A percentile compares a stretch with the other conserved stretches of the same genome.
Evolutionary conservation across 2,329 filamentous ascomycete species (phyloP).

Genomic region (Corinectria fuckeliana): DNA sequence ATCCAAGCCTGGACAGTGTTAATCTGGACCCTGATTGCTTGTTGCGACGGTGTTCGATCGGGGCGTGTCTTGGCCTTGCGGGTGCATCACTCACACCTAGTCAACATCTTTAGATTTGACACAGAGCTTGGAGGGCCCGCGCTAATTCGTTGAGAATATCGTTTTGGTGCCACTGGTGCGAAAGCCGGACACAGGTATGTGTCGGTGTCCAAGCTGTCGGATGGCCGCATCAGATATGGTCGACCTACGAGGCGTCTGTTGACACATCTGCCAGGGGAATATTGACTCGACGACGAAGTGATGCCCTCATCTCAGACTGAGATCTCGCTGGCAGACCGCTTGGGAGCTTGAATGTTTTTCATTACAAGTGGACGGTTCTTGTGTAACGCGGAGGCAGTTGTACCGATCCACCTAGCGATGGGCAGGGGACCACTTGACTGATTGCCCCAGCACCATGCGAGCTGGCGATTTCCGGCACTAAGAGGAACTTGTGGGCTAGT

Average conservation of each 20-base stretch:
- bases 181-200: constrained; percentile 15
- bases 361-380: not conserved
- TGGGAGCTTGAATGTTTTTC: not conserved
- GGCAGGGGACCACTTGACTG: constrained; percentile 1
- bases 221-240: constrained; percentile 29
- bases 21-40: constrained; percentile 5
- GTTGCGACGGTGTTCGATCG: constrained; percentile 29
- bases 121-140: not conserved
- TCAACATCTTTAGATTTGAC: not conserved
- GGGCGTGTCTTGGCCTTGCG: constrained; percentile 11
- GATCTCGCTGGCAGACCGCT: not conserved
- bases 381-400: not conserved
- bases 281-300: constrained; percentile 9
- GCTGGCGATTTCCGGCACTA: constrained; percentile 11
- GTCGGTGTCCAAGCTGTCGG: constrained; percentile 29
- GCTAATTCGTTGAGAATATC: constrained; percentile 1
- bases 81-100: constrained; percentile 8
- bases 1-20: constrained; percentile 20
- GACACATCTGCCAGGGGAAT: constrained; percentile 6
- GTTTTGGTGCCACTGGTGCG: constrained; percentile 3
- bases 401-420: not conserved
- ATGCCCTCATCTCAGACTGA: not conserved
- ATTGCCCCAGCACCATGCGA: constrained; percentile 19
- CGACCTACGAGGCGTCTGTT: constrained; percentile 17
- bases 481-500: constrained; percentile 11